Percentiles rank a stretch among this genome's conserved stretches.
phyloP scores from a whole-genome alignment of 2,329 filamentous ascomycete species.

The Aspergillus versicolor region DNA sequence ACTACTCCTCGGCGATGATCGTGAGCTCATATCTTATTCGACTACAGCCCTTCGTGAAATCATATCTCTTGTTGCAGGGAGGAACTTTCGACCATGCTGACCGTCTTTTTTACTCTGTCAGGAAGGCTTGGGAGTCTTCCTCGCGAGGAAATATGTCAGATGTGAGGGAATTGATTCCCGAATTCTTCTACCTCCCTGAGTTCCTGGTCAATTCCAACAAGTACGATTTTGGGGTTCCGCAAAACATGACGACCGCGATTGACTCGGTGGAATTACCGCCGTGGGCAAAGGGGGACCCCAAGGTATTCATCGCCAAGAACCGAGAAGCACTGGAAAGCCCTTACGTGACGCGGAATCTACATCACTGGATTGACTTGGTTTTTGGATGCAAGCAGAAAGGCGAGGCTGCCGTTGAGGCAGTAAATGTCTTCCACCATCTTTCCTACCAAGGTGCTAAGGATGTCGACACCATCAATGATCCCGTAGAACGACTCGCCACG shows the following conservation, averaged over 20 bases:
- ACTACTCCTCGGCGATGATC: constrained; percentile 99
- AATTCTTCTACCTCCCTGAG: constrained; percentile 96
- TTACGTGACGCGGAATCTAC: constrained; percentile 83
- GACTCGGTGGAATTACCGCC: constrained; percentile 87
- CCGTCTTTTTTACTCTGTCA: constrained; percentile 88
- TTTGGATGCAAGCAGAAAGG: constrained; percentile 94
- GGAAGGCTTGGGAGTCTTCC: constrained; percentile 86
- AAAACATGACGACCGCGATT: constrained; percentile 75
- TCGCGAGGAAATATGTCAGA: constrained; percentile 89
- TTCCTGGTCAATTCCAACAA: constrained; percentile 92
- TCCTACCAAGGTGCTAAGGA: constrained; percentile 94
- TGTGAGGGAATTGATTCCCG: constrained; percentile 89
- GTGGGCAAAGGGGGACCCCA: constrained; percentile 95
- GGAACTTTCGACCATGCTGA: constrained; percentile 95
- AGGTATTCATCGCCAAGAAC: constrained; percentile 93
- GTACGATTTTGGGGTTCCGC: constrained; percentile 87
- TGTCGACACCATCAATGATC: constrained; percentile 85
- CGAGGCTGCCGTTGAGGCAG: constrained; percentile 83
- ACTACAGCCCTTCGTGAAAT: constrained; percentile 92
- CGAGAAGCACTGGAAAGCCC: constrained; percentile 94
- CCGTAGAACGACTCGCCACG: constrained; percentile 79
- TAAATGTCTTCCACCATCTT: constrained; percentile 94
- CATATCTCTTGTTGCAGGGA: constrained; percentile 91
- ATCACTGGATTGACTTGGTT: constrained; percentile 93
- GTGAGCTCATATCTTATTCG: constrained; percentile 95